Evolutionary conservation across 148 eudicot species (phyloP).

Genomic region (Fallopia convolvulus): DNA sequence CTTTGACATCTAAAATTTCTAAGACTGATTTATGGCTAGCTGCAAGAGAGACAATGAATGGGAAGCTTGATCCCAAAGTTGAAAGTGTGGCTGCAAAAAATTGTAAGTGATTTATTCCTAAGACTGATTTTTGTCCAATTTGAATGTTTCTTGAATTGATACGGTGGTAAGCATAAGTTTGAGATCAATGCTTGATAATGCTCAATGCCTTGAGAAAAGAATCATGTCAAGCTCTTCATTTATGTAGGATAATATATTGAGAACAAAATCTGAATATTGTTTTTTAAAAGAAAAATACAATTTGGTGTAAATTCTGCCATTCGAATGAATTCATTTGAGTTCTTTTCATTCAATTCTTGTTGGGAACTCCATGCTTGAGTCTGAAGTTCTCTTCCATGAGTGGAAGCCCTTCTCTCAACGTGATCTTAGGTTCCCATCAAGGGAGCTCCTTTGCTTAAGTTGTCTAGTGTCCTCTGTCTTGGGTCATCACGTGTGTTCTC

Average conservation of each 20-base stretch:
- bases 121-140: too few species aligned
- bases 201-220: neutral
- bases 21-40: too few species aligned
- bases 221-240: neutral
- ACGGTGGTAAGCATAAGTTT: neutral
- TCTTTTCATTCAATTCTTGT: constrained; percentile 15
- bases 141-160: neutral
- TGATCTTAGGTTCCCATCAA: constrained; percentile 90
- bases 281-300: neutral
- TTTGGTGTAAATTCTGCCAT: neutral
- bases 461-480: constrained; percentile 85
- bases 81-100: too few species aligned
- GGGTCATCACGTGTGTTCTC: constrained; percentile 96
- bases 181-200: neutral
- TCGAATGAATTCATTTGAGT: neutral
- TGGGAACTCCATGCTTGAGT: constrained; percentile 57
- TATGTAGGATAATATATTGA: neutral
- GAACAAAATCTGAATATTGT: neutral
- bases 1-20: too few species aligned
- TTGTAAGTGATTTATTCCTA: too few species aligned
- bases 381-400: constrained; percentile 92
- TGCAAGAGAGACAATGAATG: too few species aligned
- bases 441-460: constrained; percentile 72
- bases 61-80: too few species aligned
- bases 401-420: constrained; percentile 75